A percentile compares a stretch with the other conserved stretches of the same genome.
phyloP scores from a whole-genome alignment of 306 rosid species.

The Trifolium pratense region DNA sequence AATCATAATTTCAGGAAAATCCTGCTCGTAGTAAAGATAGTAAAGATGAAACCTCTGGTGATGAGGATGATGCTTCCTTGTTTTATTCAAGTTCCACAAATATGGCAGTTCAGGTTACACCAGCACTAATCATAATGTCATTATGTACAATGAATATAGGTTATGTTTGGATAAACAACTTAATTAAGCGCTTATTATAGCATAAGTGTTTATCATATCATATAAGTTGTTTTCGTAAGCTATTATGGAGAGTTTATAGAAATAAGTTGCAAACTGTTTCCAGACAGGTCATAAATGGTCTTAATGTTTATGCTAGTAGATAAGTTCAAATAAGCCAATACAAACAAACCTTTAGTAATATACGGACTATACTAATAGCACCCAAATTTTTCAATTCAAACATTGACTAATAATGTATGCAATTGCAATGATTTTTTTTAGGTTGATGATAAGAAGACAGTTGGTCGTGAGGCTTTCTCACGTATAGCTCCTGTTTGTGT shows the following conservation, averaged over 20 bases:
- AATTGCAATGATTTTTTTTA: constrained; percentile 36
- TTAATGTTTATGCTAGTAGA: background rate
- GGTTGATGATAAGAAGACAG: constrained; percentile 85
- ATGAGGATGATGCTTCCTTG: constrained; percentile 75
- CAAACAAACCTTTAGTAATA: background rate
- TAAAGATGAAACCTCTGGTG: constrained; percentile 52
- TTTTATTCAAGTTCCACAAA: constrained; percentile 82
- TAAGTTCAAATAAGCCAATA: background rate
- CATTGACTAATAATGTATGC: constrained; percentile 6
- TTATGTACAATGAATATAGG: background rate
- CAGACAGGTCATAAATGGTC: background rate
- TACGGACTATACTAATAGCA: background rate
- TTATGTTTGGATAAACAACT: background rate
- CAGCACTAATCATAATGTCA: background rate
- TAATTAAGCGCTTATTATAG: background rate
- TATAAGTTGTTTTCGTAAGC: background rate
- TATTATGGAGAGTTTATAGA: background rate
- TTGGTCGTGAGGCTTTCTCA: constrained; percentile 87
- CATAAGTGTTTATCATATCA: too few species aligned
- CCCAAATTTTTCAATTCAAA: background rate
- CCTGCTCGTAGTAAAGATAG: constrained; percentile 43
- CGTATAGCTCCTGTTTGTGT: constrained; percentile 85
- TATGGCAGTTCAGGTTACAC: constrained; percentile 83
- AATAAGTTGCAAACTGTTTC: background rate
- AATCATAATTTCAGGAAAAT: constrained; percentile 55